Evolutionary conservation across 306 rosid genomes (phyloP), one percentile per base, ranked within the genome.

Genomic region (Casuarina cunninghamiana): DNA sequence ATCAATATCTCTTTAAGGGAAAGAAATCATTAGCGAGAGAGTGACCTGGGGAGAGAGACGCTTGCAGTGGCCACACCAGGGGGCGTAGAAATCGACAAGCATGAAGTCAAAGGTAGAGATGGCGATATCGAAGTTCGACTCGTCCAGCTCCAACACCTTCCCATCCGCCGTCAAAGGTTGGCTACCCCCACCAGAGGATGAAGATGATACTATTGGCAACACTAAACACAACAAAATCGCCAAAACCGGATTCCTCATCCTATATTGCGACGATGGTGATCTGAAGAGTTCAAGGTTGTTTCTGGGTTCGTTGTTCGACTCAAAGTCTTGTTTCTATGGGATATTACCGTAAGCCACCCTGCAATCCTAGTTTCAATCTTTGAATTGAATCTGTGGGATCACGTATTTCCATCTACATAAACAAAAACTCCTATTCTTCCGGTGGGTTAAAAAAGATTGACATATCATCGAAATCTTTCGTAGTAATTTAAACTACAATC

Each of bases 11-110:
- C 12, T 11, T 6, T 21, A 21, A 5, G 4, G 39, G 61, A 42
- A 6, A 51, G 61, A 42, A 6, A 43, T 46, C 45, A 72, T 43
- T 21, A 2, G 45, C 50, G 32, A 42, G 60, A 57, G 65, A 49
- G 68, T 6, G 70, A 95, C 97, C 97, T 93, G 97, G 32, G 97
- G 99, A 80, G 96, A 80, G 72, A 95, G 99, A 76, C 98, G 96
- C 84, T 93, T 95, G 96, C 99, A 93, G 91, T 95, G 99, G 72
- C 94, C 96, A 71, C 99, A 95, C 99, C 97, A 95, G 8, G 99
- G 99, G 60, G 98, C 99, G 80, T 93, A 90, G 81, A 95, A 95
- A 61, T 95, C 99, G 68, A 95, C 94, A 78, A 95, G 76, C 76
- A 95, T 83, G 74, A 76, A 87, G 80, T 93, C 98, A 78, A 93